Percentiles rank a stretch among this genome's conserved stretches.
Evolutionary conservation across 352 stramenopile species (phyloP).

Genomic region (Phytophthora tentaculata): DNA sequence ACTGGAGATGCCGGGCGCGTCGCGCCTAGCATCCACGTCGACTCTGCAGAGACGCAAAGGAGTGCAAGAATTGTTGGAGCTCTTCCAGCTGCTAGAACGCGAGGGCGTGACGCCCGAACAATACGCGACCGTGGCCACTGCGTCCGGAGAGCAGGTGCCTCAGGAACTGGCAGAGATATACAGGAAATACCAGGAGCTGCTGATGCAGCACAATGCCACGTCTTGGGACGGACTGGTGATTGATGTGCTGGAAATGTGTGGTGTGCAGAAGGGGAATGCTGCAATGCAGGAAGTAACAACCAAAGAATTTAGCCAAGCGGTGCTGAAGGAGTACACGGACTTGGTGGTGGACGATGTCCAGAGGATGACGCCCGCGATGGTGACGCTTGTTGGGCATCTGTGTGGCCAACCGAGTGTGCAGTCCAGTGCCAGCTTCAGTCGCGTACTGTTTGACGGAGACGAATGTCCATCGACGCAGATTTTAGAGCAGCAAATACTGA

Average conservation of each 20-base stretch:
- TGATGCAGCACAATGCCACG: slow-evolving; percentile 56
- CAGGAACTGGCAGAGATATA: slow-evolving; percentile 58
- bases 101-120: slow-evolving; percentile 54
- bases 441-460: slow-evolving; percentile 38
- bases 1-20: slow-evolving; percentile 43
- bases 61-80: slow-evolving; percentile 64
- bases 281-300: background rate
- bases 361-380: slow-evolving; percentile 71
- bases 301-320: slow-evolving; percentile 42
- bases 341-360: slow-evolving; percentile 78
- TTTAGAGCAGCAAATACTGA: slow-evolving; percentile 46
- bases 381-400: slow-evolving; percentile 49
- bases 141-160: slow-evolving; percentile 18
- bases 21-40: slow-evolving; percentile 47
- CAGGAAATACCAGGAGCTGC: slow-evolving; percentile 52
- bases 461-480: slow-evolving; percentile 41
- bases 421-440: slow-evolving; percentile 66
- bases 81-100: slow-evolving; percentile 74
- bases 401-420: slow-evolving; percentile 47
- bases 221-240: slow-evolving; percentile 77
- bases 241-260: slow-evolving; percentile 48
- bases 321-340: slow-evolving; percentile 59
- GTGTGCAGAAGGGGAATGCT: slow-evolving; percentile 4
- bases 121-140: slow-evolving; percentile 37
- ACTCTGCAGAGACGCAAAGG: slow-evolving; percentile 59